phyloP scores from a whole-genome alignment of 257 asterid species.

The Echites panduratus region DNA sequence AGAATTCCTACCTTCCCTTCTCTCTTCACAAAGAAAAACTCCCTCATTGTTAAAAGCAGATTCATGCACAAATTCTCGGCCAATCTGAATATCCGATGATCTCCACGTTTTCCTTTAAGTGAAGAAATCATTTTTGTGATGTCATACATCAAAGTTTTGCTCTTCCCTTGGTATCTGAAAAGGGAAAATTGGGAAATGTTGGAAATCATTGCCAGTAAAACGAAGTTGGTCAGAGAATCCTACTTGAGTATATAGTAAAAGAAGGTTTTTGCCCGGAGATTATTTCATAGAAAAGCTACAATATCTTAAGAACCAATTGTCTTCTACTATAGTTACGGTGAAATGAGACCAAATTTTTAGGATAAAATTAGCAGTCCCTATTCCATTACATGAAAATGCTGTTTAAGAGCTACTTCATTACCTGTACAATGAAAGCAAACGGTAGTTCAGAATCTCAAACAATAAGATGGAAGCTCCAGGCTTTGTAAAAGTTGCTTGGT shows the following conservation, averaged over 20 bases:
- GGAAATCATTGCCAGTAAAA: not conserved
- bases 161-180: slow-evolving; percentile 93
- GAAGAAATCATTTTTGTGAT: slow-evolving; percentile 82
- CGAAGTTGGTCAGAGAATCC: not conserved
- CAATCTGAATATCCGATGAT: slow-evolving; percentile 89
- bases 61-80: slow-evolving; percentile 94
- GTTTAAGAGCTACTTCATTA: slow-evolving; percentile 16
- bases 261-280: not conserved
- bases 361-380: not conserved
- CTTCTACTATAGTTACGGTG: not conserved
- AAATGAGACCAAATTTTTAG: not conserved
- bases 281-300: not conserved
- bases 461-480: slow-evolving; percentile 80
- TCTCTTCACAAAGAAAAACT: slow-evolving; percentile 81
- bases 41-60: slow-evolving; percentile 85
- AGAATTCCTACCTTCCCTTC: slow-evolving; percentile 73
- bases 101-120: slow-evolving; percentile 91
- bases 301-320: not conserved
- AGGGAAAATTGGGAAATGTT: slow-evolving; percentile 1
- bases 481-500: slow-evolving; percentile 59
- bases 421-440: slow-evolving; percentile 96
- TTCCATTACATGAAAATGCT: slow-evolving; percentile 7
- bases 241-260: not conserved
- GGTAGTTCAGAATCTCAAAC: slow-evolving; percentile 90
- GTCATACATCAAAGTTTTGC: slow-evolving; percentile 84